phyloP scores from a whole-genome alignment of 2,329 filamentous ascomycete species.

The Fusarium concolor region DNA sequence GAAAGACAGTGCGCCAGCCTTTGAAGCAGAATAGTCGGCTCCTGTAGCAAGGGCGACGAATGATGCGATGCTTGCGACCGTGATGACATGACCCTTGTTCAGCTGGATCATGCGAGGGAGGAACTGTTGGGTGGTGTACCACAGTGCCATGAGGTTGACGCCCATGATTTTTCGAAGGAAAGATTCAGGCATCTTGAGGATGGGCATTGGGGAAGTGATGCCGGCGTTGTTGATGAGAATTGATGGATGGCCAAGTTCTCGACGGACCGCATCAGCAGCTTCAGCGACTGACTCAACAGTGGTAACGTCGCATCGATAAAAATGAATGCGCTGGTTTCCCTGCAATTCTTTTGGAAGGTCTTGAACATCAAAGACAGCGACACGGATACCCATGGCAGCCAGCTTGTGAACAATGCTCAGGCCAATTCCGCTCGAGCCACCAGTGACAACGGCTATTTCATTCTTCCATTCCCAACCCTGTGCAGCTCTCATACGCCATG shows the following conservation, averaged over 20 bases:
- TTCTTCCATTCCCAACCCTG: constrained; percentile 52
- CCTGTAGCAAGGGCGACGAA: constrained; percentile 69
- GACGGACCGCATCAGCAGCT: constrained; percentile 54
- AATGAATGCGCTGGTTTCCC: constrained; percentile 39
- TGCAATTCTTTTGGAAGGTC: constrained; percentile 45
- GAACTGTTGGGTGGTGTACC: constrained; percentile 72
- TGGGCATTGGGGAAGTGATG: constrained; percentile 66
- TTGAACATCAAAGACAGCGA: constrained; percentile 75
- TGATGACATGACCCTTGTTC: constrained; percentile 79
- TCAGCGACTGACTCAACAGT: constrained; percentile 58
- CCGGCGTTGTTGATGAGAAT: constrained; percentile 80
- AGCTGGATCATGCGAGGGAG: constrained; percentile 70
- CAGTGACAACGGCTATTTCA: constrained; percentile 59
- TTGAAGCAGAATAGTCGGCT: constrained; percentile 74
- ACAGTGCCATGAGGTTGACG: constrained; percentile 75
- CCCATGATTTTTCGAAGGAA: constrained; percentile 73
- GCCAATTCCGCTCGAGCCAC: constrained; percentile 58
- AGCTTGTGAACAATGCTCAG: constrained; percentile 50
- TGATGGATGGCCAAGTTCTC: constrained; percentile 69
- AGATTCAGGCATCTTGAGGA: constrained; percentile 67
- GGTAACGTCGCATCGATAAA: constrained; percentile 55
- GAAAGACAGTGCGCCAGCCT: constrained; percentile 73
- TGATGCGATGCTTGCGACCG: constrained; percentile 73
- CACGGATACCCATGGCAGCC: constrained; percentile 62
- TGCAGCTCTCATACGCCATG: constrained; percentile 42